Percentiles rank a stretch among this genome's conserved stretches.
phyloP scores from a whole-genome alignment of 305 asterid genomes.

The Salvia sclarea region DNA sequence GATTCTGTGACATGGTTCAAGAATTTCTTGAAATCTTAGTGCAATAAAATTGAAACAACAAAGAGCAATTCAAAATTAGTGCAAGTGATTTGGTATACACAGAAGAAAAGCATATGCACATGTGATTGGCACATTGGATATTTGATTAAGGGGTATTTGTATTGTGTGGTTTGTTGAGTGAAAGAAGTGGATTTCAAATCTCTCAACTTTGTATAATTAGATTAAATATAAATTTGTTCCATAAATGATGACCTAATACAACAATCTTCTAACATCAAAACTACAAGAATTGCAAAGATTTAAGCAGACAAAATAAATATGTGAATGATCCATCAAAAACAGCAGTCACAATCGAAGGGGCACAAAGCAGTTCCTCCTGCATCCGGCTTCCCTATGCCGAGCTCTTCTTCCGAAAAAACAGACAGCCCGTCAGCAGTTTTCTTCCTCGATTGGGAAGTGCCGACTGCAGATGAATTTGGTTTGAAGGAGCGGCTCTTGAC shows the following conservation, averaged over 20 bases:
- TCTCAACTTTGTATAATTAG: background rate
- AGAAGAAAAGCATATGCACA: background rate
- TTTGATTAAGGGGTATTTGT: background rate
- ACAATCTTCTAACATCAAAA: background rate
- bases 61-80: background rate
- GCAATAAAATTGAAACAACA: background rate
- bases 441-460: constrained; percentile 40
- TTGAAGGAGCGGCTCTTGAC: constrained; percentile 16
- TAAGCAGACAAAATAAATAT: background rate
- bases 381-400: constrained; percentile 54
- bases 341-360: constrained; percentile 85
- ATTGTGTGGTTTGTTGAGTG: background rate
- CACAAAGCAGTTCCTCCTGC: constrained; percentile 80
- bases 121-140: background rate
- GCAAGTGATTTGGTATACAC: background rate
- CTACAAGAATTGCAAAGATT: background rate
- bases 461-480: constrained; percentile 22
- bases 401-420: constrained; percentile 70
- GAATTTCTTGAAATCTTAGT: constrained; percentile 56
- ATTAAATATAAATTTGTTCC: background rate
- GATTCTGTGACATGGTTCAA: constrained; percentile 85
- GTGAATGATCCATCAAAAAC: constrained; percentile 50
- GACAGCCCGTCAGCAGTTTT: constrained; percentile 70
- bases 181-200: background rate
- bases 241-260: background rate